These are phyloP conservation scores for Kockiozyma suomiensis DNA, from an alignment of 805 yeast species.

Conservation along the genomic window DNA sequence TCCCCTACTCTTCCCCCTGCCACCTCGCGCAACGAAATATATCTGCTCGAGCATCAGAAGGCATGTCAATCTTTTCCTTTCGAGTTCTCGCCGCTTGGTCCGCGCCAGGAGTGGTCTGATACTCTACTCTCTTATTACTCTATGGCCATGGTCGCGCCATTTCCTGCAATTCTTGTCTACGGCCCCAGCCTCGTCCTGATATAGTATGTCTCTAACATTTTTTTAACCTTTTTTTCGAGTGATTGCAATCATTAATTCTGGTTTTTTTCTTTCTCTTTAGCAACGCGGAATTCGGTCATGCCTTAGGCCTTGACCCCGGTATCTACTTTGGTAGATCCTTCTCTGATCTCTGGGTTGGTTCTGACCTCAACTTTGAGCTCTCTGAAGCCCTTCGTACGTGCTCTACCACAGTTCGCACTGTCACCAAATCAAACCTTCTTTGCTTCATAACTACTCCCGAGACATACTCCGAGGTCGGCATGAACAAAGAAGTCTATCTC, in stretches of 20 bases:
- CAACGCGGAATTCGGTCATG: constrained; percentile 25
- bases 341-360: constrained; percentile 21
- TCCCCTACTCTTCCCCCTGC: too few relatives aligned
- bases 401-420: constrained; percentile 12
- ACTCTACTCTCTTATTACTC: constrained; percentile 11
- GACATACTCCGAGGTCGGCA: not conserved
- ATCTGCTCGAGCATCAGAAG: constrained; percentile 3
- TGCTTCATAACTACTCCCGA: constrained; percentile 12
- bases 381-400: constrained; percentile 24
- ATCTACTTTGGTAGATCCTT: constrained; percentile 21
- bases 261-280: constrained; percentile 1
- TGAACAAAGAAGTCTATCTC: constrained; percentile 22
- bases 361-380: constrained; percentile 21
- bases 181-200: constrained; percentile 21
- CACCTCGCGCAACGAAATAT: not conserved
- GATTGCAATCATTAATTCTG: not conserved
- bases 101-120: constrained; percentile 20
- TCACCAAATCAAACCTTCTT: constrained; percentile 15
- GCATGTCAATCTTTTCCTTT: constrained; percentile 16
- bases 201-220: constrained; percentile 14
- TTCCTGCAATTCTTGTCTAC: constrained; percentile 26
- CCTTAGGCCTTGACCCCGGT: constrained; percentile 17
- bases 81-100: constrained; percentile 18
- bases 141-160: constrained; percentile 22
- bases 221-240: not conserved